Percentiles rank a stretch among this genome's conserved stretches.
phyloP scores from a whole-genome alignment of 345 rosid genomes.

The Heritiera littoralis region DNA sequence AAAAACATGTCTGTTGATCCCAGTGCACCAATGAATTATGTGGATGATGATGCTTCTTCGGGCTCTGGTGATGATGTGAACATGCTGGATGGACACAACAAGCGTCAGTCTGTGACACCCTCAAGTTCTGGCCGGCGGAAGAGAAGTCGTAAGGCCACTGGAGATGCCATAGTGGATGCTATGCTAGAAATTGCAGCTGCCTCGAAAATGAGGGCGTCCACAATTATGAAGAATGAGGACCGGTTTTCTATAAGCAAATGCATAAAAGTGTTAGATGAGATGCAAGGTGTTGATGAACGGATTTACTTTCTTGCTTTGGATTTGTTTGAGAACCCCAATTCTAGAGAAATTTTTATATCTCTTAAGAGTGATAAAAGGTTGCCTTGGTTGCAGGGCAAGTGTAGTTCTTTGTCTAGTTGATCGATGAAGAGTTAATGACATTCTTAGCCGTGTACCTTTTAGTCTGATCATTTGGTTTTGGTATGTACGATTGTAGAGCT shows the following conservation, averaged over 20 bases:
- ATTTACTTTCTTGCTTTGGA: constrained; percentile 54
- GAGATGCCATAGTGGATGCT: constrained; percentile 87
- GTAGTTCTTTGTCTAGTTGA: constrained; percentile 42
- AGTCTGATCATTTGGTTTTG: neutral
- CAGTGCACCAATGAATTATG: constrained; percentile 41
- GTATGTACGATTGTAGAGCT: constrained; percentile 1
- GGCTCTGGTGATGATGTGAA: constrained; percentile 62
- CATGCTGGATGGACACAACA: constrained; percentile 59
- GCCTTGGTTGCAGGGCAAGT: constrained; percentile 73
- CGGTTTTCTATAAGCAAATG: constrained; percentile 83
- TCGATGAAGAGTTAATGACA: constrained; percentile 16
- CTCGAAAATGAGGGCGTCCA: constrained; percentile 74
- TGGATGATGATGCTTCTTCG: constrained; percentile 55
- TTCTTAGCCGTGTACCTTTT: neutral
- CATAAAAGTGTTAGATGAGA: constrained; percentile 63
- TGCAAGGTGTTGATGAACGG: constrained; percentile 31
- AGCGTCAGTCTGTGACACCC: constrained; percentile 43
- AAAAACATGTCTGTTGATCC: constrained; percentile 29
- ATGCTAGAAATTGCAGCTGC: constrained; percentile 91
- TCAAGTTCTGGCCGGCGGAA: constrained; percentile 54
- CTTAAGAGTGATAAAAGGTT: constrained; percentile 72
- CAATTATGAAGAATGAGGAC: constrained; percentile 64
- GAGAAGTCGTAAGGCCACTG: constrained; percentile 72
- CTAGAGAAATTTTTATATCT: constrained; percentile 67
- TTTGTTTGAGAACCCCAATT: constrained; percentile 67